Evolutionary conservation across 2,329 filamentous ascomycete genomes (phyloP).

Genomic region (Lachnellula occidentalis): DNA sequence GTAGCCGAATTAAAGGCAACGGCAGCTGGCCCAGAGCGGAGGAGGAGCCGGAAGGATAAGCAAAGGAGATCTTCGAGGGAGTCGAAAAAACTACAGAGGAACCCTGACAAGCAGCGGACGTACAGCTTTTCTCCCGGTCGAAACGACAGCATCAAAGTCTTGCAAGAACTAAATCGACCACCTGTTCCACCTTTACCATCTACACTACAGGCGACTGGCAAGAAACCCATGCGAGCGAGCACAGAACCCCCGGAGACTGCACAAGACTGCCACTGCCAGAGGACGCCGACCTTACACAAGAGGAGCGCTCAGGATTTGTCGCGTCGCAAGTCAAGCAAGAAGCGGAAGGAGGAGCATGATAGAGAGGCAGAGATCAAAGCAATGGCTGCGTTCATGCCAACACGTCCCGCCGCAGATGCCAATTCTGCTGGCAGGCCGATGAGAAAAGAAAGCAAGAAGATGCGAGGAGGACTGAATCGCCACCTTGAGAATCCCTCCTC

Average conservation of each 20-base stretch:
- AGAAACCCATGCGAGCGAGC: slow-evolving; percentile 18
- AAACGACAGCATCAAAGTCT: slow-evolving; percentile 46
- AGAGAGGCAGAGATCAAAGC: slow-evolving; percentile 85
- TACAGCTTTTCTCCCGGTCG: slow-evolving; percentile 61
- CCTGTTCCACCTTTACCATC: slow-evolving; percentile 27
- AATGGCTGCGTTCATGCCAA: slow-evolving; percentile 67
- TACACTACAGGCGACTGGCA: slow-evolving; percentile 14
- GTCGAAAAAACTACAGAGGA: slow-evolving; percentile 35
- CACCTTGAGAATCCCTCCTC: slow-evolving; percentile 51
- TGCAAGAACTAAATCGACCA: slow-evolving; percentile 24
- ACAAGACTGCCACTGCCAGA: slow-evolving; percentile 39
- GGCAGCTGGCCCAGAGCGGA: slow-evolving; percentile 27
- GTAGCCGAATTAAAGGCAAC: slow-evolving; percentile 28
- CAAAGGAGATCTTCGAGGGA: slow-evolving; percentile 29
- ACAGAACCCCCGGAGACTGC: slow-evolving; percentile 20
- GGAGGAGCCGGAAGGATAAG: slow-evolving; percentile 32
- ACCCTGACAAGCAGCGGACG: slow-evolving; percentile 43
- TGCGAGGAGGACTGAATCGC: slow-evolving; percentile 49
- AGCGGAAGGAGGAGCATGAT: slow-evolving; percentile 66
- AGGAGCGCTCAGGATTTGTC: slow-evolving; percentile 54
- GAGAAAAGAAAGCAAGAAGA: slow-evolving; percentile 61
- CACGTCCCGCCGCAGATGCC: slow-evolving; percentile 54
- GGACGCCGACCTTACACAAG: slow-evolving; percentile 54
- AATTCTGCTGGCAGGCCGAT: slow-evolving; percentile 54
- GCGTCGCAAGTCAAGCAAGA: slow-evolving; percentile 70